phyloP scores from a whole-genome alignment of 2,329 filamentous ascomycete species.

The Cladosporium oxysporum region DNA sequence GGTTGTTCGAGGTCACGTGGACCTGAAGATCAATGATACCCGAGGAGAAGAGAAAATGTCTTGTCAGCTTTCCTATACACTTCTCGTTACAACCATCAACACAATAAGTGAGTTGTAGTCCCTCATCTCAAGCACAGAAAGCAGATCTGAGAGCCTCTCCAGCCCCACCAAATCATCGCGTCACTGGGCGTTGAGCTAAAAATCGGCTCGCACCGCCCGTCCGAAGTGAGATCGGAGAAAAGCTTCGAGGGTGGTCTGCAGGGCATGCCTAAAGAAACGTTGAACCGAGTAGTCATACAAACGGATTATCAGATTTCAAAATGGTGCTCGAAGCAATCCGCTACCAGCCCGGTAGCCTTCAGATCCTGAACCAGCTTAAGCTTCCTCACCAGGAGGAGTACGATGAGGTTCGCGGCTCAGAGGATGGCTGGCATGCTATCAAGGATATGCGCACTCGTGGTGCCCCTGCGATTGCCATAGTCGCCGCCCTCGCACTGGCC shows the following conservation, averaged over 20 bases:
- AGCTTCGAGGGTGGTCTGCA: conserved; percentile 18
- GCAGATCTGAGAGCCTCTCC: neutral
- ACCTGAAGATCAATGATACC: neutral
- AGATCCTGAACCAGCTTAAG: conserved; percentile 81
- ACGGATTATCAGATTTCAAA: conserved; percentile 15
- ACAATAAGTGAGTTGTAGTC: neutral
- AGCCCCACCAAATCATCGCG: conserved; percentile 19
- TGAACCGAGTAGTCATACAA: neutral
- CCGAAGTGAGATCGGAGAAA: conserved; percentile 9
- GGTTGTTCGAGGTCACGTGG: neutral
- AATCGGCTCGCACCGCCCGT: conserved; percentile 10
- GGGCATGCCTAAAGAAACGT: conserved; percentile 9
- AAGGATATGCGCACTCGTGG: conserved; percentile 76
- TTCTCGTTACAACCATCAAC: neutral
- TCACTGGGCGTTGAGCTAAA: conserved; percentile 2
- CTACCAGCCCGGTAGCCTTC: conserved; percentile 69
- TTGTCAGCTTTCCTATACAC: neutral
- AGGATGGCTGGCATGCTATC: conserved; percentile 81
- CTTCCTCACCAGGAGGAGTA: conserved; percentile 80
- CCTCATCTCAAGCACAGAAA: neutral
- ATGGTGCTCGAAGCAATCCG: conserved; percentile 74
- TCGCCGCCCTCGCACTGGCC: conserved; percentile 85
- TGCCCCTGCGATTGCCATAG: conserved; percentile 94
- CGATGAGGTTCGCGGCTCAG: conserved; percentile 67
- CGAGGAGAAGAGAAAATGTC: neutral